Evolutionary conservation across 2,329 filamentous ascomycete species (phyloP).

Genomic region (Sporothrix humicola): DNA sequence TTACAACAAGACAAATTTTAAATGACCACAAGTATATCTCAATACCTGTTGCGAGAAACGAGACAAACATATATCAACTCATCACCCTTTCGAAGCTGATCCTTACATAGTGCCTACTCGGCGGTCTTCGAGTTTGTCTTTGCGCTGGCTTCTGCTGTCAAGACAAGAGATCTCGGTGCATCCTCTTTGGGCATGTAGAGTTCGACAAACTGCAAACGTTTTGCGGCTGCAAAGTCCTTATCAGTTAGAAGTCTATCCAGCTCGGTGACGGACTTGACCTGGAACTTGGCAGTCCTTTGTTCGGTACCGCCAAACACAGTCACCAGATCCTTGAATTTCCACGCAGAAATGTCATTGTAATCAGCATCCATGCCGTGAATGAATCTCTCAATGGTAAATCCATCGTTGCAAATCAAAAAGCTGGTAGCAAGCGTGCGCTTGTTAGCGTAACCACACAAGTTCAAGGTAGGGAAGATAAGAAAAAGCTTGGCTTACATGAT

Average conservation of each 20-base stretch:
- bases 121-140: conserved; percentile 63
- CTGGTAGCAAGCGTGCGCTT: conserved; percentile 44
- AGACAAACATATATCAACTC: no score
- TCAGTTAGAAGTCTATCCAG: conserved; percentile 37
- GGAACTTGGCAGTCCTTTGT: conserved; percentile 36
- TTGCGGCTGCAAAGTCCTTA: conserved; percentile 51
- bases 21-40: no score
- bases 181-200: conserved; percentile 80
- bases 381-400: conserved; percentile 86
- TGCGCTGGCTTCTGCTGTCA: conserved; percentile 73
- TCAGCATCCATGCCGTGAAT: conserved; percentile 80
- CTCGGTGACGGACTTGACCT: conserved; percentile 37
- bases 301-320: conserved; percentile 37
- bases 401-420: conserved; percentile 86
- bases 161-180: conserved; percentile 71
- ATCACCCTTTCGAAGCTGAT: no score
- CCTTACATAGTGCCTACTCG: no score
- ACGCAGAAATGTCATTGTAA: conserved; percentile 81
- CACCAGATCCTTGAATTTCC: conserved; percentile 62
- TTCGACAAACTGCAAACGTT: conserved; percentile 74
- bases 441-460: not conserved
- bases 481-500: conserved; percentile 65
- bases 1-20: no score
- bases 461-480: no score
- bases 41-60: no score